Evolutionary conservation across 805 yeast species (phyloP).

Genomic region (Lachancea waltii): DNA sequence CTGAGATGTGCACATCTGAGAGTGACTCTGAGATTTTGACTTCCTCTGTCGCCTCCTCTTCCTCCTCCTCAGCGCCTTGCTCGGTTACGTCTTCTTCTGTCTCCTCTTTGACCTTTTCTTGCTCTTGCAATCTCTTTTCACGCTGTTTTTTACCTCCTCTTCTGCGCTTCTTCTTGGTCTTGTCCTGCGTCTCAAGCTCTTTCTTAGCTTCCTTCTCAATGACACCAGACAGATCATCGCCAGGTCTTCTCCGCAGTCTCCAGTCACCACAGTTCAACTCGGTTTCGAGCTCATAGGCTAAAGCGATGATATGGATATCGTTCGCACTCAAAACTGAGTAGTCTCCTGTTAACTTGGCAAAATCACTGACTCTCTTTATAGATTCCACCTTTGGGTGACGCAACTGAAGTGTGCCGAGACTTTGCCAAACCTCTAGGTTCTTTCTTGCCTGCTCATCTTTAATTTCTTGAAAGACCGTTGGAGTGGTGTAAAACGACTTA

Average conservation of each 20-base stretch:
- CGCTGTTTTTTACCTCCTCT: conserved; percentile 64
- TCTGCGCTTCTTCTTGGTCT: conserved; percentile 41
- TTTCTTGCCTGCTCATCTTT: conserved; percentile 78
- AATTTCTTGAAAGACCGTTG: conserved; percentile 83
- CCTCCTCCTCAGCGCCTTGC: conserved; percentile 13
- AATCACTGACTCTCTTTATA: conserved; percentile 60
- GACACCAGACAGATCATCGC: conserved; percentile 38
- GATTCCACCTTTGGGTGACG: conserved; percentile 71
- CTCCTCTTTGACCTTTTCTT: neutral
- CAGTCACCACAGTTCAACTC: conserved; percentile 64
- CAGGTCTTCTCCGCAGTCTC: conserved; percentile 68
- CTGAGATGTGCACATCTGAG: neutral
- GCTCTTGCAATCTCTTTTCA: conserved; percentile 41
- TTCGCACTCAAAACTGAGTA: conserved; percentile 78
- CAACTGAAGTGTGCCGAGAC: conserved; percentile 47
- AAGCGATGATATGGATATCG: conserved; percentile 88
- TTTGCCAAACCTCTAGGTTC: conserved; percentile 73
- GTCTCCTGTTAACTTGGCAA: conserved; percentile 89
- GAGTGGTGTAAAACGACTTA: conserved; percentile 72
- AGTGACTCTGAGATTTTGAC: conserved; percentile 3
- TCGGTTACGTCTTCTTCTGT: conserved; percentile 3
- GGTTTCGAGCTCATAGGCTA: conserved; percentile 79
- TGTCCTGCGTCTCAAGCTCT: conserved; percentile 1
- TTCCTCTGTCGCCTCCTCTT: conserved; percentile 27
- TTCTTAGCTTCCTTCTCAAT: conserved; percentile 10